These are phyloP conservation scores for Cyberlindnera euphorbiiphila DNA, from an alignment of 805 yeast genomes.

Conservation along the genomic window DNA sequence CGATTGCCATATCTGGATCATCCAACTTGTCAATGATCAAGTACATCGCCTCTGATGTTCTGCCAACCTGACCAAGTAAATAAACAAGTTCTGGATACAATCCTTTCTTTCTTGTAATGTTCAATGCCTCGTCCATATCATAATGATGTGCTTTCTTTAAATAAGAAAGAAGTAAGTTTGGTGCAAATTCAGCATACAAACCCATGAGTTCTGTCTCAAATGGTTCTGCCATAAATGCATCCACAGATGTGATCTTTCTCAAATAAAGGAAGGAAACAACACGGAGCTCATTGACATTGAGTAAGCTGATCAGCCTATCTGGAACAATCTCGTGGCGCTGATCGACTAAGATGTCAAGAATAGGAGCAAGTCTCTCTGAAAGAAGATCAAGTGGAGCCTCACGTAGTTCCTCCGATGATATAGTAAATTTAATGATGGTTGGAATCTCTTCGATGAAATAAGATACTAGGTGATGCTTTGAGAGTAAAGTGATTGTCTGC, in stretches of 20 bases:
- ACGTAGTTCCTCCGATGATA: slow-evolving; percentile 36
- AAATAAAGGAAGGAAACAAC: slow-evolving; percentile 62
- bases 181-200: slow-evolving; percentile 61
- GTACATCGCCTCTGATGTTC: slow-evolving; percentile 66
- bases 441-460: slow-evolving; percentile 49
- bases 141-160: slow-evolving; percentile 57
- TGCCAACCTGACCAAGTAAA: slow-evolving; percentile 78
- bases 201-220: slow-evolving; percentile 66
- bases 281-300: slow-evolving; percentile 39
- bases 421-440: slow-evolving; percentile 41
- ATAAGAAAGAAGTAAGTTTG: slow-evolving; percentile 52
- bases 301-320: slow-evolving; percentile 41
- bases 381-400: slow-evolving; percentile 32
- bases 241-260: slow-evolving; percentile 51
- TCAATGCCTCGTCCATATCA: slow-evolving; percentile 67
- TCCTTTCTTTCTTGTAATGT: slow-evolving; percentile 50
- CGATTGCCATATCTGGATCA: slow-evolving; percentile 78
- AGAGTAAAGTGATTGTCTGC: slow-evolving; percentile 52
- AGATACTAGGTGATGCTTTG: slow-evolving; percentile 58
- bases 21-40: slow-evolving; percentile 72
- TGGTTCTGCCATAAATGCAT: slow-evolving; percentile 48
- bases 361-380: slow-evolving; percentile 34
- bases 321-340: slow-evolving; percentile 66
- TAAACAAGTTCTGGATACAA: slow-evolving; percentile 73
- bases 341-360: slow-evolving; percentile 54